Conservation (phyloP, 176 grass and related monocot species). For the Rhynchospora pubera region DNA sequence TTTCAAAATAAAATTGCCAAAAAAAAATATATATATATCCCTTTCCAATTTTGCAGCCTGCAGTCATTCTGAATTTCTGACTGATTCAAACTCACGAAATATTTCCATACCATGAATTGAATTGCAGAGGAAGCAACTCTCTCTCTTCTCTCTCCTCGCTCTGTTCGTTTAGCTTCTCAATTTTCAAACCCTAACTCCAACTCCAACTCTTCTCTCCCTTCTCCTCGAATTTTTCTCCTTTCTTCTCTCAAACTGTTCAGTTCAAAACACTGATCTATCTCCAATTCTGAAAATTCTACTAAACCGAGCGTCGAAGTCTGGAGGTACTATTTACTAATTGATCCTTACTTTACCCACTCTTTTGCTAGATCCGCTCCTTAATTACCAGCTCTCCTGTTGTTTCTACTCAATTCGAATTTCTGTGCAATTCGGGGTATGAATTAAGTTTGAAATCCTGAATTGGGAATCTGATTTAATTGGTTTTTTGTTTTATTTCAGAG, state of each 20-base stretch:
- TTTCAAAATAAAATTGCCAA: not conserved
- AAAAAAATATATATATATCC: not conserved
- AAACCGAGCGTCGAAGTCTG: not conserved
- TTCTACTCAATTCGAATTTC: not conserved
- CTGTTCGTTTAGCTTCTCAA: not conserved
- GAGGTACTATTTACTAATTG: slow-evolving; percentile 13
- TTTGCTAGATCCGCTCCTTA: slow-evolving; percentile 18
- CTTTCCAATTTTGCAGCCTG: not conserved
- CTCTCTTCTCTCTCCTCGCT: not conserved
- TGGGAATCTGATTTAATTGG: not conserved
- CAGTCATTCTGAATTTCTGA: not conserved
- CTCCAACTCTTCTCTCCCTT: not conserved
- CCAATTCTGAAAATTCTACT: not conserved
- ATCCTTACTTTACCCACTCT: not conserved
- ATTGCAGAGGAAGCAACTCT: slow-evolving; percentile 9
- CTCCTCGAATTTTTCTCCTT: not conserved
- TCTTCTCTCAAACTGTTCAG: not conserved
- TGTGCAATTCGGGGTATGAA: not conserved
- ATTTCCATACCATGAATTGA: not conserved
- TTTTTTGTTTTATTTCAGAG: not conserved
- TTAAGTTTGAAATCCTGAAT: not conserved
- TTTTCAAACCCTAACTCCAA: slow-evolving; percentile 27
- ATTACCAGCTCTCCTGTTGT: not conserved
- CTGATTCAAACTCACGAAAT: not conserved
- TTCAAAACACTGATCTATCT: not conserved